A percentile compares a stretch with the other conserved stretches of the same genome.
Evolutionary conservation across 352 stramenopile genomes (phyloP).

Genomic region (Pythium sp.): DNA sequence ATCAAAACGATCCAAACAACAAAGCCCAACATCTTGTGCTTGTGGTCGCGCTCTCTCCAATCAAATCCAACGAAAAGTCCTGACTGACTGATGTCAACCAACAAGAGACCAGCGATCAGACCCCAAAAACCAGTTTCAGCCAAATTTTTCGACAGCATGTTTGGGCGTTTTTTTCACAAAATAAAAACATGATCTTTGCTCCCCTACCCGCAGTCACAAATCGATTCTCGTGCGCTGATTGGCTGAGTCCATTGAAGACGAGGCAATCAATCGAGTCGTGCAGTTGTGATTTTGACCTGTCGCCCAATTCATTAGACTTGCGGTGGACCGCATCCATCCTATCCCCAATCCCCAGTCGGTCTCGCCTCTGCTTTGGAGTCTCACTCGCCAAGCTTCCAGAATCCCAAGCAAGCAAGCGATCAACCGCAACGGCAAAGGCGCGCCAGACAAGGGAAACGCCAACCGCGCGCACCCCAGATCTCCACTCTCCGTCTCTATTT

Average conservation of each 20-base stretch:
- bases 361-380: background rate
- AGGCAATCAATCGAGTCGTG: background rate
- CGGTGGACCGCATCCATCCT: background rate
- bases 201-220: background rate
- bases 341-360: background rate
- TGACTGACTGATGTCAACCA: background rate
- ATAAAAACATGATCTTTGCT: background rate
- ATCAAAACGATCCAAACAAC: no score
- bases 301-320: background rate
- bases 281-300: background rate
- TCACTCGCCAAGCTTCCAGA: background rate
- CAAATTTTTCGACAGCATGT: background rate
- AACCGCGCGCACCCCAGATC: background rate
- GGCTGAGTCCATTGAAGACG: background rate
- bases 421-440: background rate
- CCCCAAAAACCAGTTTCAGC: background rate
- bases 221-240: background rate
- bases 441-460: background rate
- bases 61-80: background rate
- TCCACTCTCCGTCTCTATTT: background rate
- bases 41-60: background rate
- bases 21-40: no score
- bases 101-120: background rate
- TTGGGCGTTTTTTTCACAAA: slow-evolving; percentile 1
- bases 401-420: background rate